Conservation (phyloP, 2,329 filamentous ascomycete species). For the Cytospora piceicola region DNA sequence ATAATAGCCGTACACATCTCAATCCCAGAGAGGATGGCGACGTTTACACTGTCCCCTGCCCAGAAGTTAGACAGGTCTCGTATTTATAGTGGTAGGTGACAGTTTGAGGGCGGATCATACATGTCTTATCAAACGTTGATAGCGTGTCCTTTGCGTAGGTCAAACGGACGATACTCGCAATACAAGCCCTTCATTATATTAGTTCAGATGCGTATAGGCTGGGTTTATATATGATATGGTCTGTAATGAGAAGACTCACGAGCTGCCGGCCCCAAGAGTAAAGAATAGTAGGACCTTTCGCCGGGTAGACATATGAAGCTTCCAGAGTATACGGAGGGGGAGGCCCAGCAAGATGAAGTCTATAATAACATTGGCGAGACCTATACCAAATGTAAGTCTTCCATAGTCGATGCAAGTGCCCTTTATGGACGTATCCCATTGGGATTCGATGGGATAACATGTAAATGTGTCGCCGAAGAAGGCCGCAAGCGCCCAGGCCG, state of each 20-base stretch:
- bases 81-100: not conserved
- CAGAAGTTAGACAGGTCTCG: not conserved
- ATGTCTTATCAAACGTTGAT: conserved; percentile 1
- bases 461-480: not conserved
- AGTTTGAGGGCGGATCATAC: not conserved
- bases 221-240: not conserved
- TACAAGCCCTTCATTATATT: not conserved
- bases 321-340: not conserved
- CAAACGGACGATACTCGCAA: conserved; percentile 9
- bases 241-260: not conserved
- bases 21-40: not conserved
- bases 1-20: conserved; percentile 5
- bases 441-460: not conserved
- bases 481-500: not conserved
- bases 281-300: not conserved
- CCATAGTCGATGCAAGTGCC: conserved; percentile 8
- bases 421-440: not conserved
- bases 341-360: not conserved
- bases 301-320: conserved; percentile 6
- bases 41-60: not conserved
- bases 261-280: not conserved
- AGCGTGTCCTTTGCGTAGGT: not conserved
- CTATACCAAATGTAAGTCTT: not conserved
- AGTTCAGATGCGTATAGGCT: not conserved
- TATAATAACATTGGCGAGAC: not conserved